These are phyloP conservation scores for Thalia dealbata DNA, from an alignment of 176 grass and related monocot genomes.

Conservation along the genomic window DNA sequence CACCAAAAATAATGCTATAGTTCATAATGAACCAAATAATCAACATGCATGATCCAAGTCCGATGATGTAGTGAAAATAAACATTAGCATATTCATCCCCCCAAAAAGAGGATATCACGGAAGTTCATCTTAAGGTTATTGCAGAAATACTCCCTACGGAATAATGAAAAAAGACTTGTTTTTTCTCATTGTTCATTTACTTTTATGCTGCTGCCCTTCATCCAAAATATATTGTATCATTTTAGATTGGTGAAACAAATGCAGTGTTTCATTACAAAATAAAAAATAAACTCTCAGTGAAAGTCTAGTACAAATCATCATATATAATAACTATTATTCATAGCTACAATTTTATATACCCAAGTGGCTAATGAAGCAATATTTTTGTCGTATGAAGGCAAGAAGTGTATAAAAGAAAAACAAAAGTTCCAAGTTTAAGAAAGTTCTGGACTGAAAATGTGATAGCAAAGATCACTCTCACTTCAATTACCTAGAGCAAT, in stretches of 20 bases:
- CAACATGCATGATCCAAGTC: background rate
- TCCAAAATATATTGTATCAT: too few relatives aligned
- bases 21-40: background rate
- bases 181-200: too few relatives aligned
- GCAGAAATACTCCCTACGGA: background rate
- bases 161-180: background rate
- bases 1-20: background rate
- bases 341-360: background rate
- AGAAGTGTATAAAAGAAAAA: constrained; percentile 11
- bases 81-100: background rate
- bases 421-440: constrained; percentile 6
- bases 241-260: too few relatives aligned
- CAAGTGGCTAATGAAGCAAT: background rate
- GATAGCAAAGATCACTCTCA: background rate
- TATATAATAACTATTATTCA: background rate
- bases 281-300: background rate
- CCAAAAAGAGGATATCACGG: background rate
- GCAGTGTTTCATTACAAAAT: too few relatives aligned
- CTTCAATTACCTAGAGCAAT: background rate
- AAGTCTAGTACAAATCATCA: background rate
- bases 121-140: background rate
- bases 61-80: background rate
- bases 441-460: background rate
- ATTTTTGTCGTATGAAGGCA: background rate
- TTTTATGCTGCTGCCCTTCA: too few relatives aligned